Evolutionary conservation across 805 yeast species (phyloP).

Genomic region (Saccharomycopsis capsularis): DNA sequence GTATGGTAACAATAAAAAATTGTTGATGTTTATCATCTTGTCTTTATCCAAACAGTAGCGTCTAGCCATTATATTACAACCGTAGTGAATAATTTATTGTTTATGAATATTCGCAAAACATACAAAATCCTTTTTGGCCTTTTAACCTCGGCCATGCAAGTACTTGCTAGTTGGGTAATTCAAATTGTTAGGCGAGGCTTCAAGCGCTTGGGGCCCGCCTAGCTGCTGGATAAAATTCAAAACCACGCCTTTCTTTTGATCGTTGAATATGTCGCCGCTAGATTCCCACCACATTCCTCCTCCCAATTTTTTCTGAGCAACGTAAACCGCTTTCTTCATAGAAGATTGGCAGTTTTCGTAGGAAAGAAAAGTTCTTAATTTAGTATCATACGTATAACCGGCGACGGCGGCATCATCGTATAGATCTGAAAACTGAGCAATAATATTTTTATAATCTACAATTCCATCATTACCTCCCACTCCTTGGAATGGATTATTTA

Average conservation of each 20-base stretch:
- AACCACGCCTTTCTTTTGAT: background rate
- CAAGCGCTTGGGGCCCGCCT: slow-evolving; percentile 18
- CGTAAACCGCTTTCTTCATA: slow-evolving; percentile 52
- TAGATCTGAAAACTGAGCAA: slow-evolving; percentile 39
- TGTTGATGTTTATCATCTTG: too few species aligned
- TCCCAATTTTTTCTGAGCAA: slow-evolving; percentile 42
- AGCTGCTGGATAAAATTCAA: slow-evolving; percentile 32
- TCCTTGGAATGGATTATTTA: slow-evolving; percentile 40
- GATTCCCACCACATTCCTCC: slow-evolving; percentile 98
- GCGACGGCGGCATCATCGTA: slow-evolving; percentile 50
- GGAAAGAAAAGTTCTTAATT: slow-evolving; percentile 1
- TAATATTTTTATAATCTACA: slow-evolving; percentile 51
- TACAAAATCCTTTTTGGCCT: too few species aligned
- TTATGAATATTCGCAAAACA: too few species aligned
- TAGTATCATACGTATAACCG: slow-evolving; percentile 38
- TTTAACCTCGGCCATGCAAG: slow-evolving; percentile 4
- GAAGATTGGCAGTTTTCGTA: background rate
- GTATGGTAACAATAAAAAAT: too few species aligned
- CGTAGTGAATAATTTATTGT: too few species aligned
- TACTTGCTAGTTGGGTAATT: slow-evolving; percentile 20
- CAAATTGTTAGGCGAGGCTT: slow-evolving; percentile 12
- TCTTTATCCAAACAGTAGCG: too few species aligned
- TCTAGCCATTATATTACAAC: too few species aligned
- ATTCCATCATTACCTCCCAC: slow-evolving; percentile 40
- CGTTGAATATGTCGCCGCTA: slow-evolving; percentile 55